These are phyloP conservation scores for Haplosporangium sp. DNA, from an alignment of 371 early-diverging fungal genomes.

Conservation along the genomic window DNA sequence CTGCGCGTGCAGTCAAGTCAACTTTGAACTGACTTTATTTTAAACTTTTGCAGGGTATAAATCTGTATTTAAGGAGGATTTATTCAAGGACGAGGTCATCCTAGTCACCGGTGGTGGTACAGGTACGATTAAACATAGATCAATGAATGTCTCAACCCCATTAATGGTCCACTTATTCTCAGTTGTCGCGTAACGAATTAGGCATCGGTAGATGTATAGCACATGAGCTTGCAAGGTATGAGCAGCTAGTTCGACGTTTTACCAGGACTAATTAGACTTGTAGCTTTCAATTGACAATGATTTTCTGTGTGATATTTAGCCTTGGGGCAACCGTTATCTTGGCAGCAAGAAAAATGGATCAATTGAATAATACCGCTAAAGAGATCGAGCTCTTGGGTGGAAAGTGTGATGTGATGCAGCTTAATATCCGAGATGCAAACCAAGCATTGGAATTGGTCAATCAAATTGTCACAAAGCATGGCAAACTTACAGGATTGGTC, in stretches of 20 bases:
- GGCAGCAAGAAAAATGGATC: slow-evolving; percentile 59
- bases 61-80: slow-evolving; percentile 49
- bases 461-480: slow-evolving; percentile 53
- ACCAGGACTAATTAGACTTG: neutral
- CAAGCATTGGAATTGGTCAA: slow-evolving; percentile 44
- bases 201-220: slow-evolving; percentile 64
- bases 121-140: slow-evolving; percentile 11
- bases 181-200: neutral
- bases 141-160: neutral
- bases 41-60: slow-evolving; percentile 21
- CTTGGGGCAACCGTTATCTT: slow-evolving; percentile 63
- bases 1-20: too few species aligned
- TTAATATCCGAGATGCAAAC: slow-evolving; percentile 59
- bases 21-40: too few species aligned
- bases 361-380: slow-evolving; percentile 31
- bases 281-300: neutral
- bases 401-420: slow-evolving; percentile 44
- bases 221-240: slow-evolving; percentile 59
- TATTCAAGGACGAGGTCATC: slow-evolving; percentile 54
- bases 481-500: slow-evolving; percentile 60
- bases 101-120: slow-evolving; percentile 60
- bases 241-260: neutral
- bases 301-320: slow-evolving; percentile 4
- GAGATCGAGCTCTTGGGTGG: slow-evolving; percentile 58
- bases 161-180: too few species aligned